Conservation (phyloP, 257 asterid genomes). For the Ajuga chamaepitys region DNA sequence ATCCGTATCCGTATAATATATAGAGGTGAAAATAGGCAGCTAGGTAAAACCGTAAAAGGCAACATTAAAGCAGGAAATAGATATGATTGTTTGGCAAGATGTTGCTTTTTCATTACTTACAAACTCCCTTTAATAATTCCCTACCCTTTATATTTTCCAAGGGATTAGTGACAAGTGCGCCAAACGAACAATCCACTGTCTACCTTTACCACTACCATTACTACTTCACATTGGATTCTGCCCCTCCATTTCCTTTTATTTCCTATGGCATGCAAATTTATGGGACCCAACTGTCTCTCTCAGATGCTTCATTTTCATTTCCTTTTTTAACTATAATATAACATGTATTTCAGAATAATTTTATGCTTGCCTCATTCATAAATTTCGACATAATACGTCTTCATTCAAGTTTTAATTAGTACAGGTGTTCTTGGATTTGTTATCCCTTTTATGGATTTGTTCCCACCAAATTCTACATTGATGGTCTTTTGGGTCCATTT, state of each 20-base stretch:
- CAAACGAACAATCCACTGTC: slow-evolving; percentile 41
- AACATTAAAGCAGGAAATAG: slow-evolving; percentile 13
- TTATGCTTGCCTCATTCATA: too few relatives aligned
- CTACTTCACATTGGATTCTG: slow-evolving; percentile 16
- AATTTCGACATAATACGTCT: too few relatives aligned
- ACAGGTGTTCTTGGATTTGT: too few relatives aligned
- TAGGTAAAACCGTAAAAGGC: background rate
- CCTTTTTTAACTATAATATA: too few relatives aligned
- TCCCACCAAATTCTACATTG: too few relatives aligned
- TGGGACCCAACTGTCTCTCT: slow-evolving; percentile 16
- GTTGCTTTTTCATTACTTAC: background rate
- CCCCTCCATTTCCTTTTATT: slow-evolving; percentile 10
- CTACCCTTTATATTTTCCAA: slow-evolving; percentile 7
- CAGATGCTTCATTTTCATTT: too few relatives aligned
- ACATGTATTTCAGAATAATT: too few relatives aligned
- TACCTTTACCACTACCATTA: slow-evolving; percentile 37
- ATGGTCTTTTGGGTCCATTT: too few relatives aligned
- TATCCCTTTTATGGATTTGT: too few relatives aligned
- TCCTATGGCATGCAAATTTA: slow-evolving; percentile 12
- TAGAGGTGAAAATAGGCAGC: background rate
- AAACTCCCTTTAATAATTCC: slow-evolving; percentile 13
- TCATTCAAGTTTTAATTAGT: too few relatives aligned
- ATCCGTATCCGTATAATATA: too few relatives aligned
- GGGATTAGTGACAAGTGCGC: slow-evolving; percentile 35
- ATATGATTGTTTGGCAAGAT: slow-evolving; percentile 19